phyloP scores from a whole-genome alignment of 2,329 filamentous ascomycete species.

The Diplodia mutila region DNA sequence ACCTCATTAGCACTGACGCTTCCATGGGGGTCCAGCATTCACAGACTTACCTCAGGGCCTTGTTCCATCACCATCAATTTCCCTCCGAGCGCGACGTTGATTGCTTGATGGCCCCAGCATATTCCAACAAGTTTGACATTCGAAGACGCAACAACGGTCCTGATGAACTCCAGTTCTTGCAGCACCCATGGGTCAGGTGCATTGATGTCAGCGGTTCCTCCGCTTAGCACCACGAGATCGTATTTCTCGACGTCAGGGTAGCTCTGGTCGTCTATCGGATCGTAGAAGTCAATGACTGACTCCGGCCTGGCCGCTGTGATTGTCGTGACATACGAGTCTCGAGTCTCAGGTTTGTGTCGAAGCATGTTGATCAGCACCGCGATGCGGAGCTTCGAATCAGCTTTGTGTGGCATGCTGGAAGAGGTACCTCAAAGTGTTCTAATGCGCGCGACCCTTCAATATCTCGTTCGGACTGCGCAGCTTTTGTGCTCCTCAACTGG shows the following conservation, averaged over 20 bases:
- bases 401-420: conserved; percentile 13
- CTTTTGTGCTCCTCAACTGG: background rate
- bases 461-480: background rate
- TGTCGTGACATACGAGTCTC: conserved; percentile 9
- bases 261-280: conserved; percentile 14
- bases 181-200: conserved; percentile 24
- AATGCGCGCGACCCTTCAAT: too few relatives aligned
- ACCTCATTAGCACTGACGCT: background rate
- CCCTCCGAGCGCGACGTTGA: conserved; percentile 21
- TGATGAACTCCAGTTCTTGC: conserved; percentile 17
- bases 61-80: conserved; percentile 16
- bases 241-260: conserved; percentile 12
- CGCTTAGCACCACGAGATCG: conserved; percentile 19
- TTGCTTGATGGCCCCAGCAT: conserved; percentile 25
- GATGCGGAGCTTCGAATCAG: conserved; percentile 2
- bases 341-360: background rate
- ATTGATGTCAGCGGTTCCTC: conserved; percentile 24
- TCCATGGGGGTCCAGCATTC: too few relatives aligned
- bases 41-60: conserved; percentile 18
- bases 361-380: conserved; percentile 18
- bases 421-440: background rate
- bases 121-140: conserved; percentile 18
- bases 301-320: background rate
- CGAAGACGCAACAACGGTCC: background rate
- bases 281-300: conserved; percentile 21